Conservation (phyloP, 2,329 filamentous ascomycete genomes). For the Colletotrichum spaethianum region DNA sequence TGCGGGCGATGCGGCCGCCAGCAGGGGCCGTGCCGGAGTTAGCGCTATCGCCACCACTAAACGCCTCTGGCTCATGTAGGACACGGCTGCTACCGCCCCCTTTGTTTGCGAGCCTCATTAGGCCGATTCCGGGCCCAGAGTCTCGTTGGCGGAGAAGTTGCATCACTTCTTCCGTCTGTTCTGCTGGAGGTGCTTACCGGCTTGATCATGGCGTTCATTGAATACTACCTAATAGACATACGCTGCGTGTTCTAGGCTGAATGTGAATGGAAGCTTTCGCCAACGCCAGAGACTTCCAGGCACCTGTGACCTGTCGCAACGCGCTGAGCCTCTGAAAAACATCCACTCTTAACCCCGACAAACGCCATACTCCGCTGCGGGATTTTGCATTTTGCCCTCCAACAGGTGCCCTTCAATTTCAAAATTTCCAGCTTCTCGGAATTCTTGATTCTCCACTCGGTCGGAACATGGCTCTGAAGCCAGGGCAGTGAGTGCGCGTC, state of each 20-base stretch:
- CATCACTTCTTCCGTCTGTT: not conserved
- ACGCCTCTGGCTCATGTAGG: not conserved
- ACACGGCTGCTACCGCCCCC: not conserved
- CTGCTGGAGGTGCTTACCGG: not conserved
- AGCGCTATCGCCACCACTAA: slow-evolving; percentile 23
- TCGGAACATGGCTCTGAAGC: not conserved
- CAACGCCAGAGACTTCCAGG: not conserved
- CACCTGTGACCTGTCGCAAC: not conserved
- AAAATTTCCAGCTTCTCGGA: not conserved
- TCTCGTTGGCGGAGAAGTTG: not conserved
- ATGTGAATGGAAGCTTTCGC: not conserved
- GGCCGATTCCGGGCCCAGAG: not conserved
- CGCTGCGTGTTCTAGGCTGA: not conserved
- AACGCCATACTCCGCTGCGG: not conserved
- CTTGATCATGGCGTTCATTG: not conserved
- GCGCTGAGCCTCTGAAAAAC: not conserved
- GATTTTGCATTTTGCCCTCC: not conserved
- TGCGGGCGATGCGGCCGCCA: not conserved
- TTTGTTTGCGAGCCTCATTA: not conserved
- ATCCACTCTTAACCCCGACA: not conserved
- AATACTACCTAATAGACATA: no score
- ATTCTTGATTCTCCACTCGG: not conserved
- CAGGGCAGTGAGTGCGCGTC: not conserved
- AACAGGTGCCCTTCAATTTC: not conserved
- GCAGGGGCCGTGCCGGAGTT: slow-evolving; percentile 25